phyloP scores from a whole-genome alignment of 805 yeast genomes.

The Yarrowia divulgata region DNA sequence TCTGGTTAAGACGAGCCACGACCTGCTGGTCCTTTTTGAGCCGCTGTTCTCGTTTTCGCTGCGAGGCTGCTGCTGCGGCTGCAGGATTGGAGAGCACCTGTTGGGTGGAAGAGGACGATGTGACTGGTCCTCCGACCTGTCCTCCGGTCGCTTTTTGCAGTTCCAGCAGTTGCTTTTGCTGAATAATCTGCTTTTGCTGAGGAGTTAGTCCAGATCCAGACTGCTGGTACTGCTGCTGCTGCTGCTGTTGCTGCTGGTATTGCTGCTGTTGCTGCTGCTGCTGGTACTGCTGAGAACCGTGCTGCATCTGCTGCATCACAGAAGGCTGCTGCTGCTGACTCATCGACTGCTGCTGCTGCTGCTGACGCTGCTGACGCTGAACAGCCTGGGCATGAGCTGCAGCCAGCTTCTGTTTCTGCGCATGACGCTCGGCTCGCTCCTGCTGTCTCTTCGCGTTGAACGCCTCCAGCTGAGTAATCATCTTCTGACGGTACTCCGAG shows the following conservation, averaged over 20 bases:
- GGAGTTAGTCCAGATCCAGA: slow-evolving; percentile 40
- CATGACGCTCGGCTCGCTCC: slow-evolving; percentile 32
- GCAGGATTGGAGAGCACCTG: slow-evolving; percentile 35
- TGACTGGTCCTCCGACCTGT: slow-evolving; percentile 43
- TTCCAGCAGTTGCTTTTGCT: slow-evolving; percentile 45
- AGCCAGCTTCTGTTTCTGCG: slow-evolving; percentile 40
- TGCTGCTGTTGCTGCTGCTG: slow-evolving; percentile 44
- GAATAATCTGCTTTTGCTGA: slow-evolving; percentile 41
- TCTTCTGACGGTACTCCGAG: slow-evolving; percentile 40
- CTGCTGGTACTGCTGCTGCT: slow-evolving; percentile 42
- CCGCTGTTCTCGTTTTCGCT: slow-evolving; percentile 74
- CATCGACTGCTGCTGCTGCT: slow-evolving; percentile 5
- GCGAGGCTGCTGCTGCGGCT: slow-evolving; percentile 45
- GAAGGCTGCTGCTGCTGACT: slow-evolving; percentile 45
- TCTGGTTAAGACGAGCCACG: slow-evolving; percentile 70
- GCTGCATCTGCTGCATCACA: slow-evolving; percentile 29
- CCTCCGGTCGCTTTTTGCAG: slow-evolving; percentile 47
- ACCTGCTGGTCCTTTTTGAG: slow-evolving; percentile 74
- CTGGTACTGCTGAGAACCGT: neutral
- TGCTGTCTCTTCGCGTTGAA: slow-evolving; percentile 37
- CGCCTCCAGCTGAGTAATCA: slow-evolving; percentile 35
- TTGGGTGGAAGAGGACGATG: slow-evolving; percentile 39
- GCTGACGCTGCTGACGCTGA: slow-evolving; percentile 44
- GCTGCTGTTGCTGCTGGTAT: slow-evolving; percentile 44
- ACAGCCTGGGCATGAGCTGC: slow-evolving; percentile 42